Evolutionary conservation across 192 early-diverging fungal genomes (phyloP).

Genomic region (Gamsiella multidivaricata): DNA sequence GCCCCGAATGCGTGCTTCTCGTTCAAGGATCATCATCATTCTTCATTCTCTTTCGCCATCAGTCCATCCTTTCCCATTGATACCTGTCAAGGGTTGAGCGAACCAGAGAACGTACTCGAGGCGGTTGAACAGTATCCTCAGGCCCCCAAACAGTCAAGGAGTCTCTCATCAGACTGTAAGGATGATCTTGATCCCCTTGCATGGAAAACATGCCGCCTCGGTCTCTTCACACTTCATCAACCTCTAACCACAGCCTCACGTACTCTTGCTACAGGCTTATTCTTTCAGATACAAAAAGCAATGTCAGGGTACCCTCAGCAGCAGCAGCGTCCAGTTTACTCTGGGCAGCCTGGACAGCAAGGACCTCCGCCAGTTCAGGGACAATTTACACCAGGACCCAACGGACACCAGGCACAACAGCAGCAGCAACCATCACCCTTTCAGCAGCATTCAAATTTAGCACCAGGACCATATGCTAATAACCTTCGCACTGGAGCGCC

Average conservation of each 20-base stretch:
- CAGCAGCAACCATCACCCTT: constrained; percentile 17
- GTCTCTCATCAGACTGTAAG: too few relatives aligned
- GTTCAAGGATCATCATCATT: neutral
- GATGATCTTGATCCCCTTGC: too few relatives aligned
- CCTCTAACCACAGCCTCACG: too few relatives aligned
- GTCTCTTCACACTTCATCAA: too few relatives aligned
- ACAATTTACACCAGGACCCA: constrained; percentile 21
- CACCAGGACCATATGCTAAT: constrained; percentile 20
- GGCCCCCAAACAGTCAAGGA: too few relatives aligned
- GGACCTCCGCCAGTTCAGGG: constrained; percentile 28
- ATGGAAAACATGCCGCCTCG: too few relatives aligned
- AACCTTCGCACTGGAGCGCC: constrained; percentile 21
- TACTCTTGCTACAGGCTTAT: neutral
- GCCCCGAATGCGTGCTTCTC: too few relatives aligned
- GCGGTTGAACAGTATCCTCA: too few relatives aligned
- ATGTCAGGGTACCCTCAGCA: constrained; percentile 45
- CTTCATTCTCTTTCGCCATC: neutral
- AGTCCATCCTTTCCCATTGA: neutral
- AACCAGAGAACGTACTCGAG: too few relatives aligned
- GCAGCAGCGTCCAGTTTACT: constrained; percentile 34
- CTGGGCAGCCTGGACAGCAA: constrained; percentile 24
- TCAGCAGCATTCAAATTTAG: constrained; percentile 12
- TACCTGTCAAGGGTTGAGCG: too few relatives aligned
- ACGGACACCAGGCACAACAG: constrained; percentile 27
- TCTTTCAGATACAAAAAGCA: neutral